Evolutionary conservation across 2,329 filamentous ascomycete genomes (phyloP), one percentile per base, ranked within the genome.

Genomic region (Trichoderma aggressivum): DNA sequence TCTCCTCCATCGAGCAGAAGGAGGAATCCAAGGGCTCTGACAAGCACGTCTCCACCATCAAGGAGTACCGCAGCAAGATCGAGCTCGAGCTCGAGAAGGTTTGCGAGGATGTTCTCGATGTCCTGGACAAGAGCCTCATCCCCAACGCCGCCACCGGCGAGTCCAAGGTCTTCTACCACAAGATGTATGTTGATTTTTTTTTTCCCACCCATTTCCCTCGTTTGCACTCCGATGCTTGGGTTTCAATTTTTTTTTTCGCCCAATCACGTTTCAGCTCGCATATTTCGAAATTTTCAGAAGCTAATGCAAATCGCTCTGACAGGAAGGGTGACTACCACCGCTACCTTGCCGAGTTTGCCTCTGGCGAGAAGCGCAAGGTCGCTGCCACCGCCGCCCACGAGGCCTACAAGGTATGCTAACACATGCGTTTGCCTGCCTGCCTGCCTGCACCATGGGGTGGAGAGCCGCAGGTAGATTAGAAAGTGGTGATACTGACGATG

Each of bases 121-220:
- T 98, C 78, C 89, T 98, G 76, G 94, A 98, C 83, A 88, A 97
- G 81, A 91, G 90, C 82, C 88, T 98, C 80, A 98, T 98, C 82
- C 94, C 94, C 84, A 95, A 96, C 85, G 95, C 95, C 81, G 92
- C 96, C 85, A 92, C 93, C 77, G 95, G 95, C 86, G 95, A 98
- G 89, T 97, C 94, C 84, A 98, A 98, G 91, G 95, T 98, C 82
- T 98, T 98, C 86, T 98, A 98, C 88, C 94, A 98, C 92, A 98
- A 98, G 91, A 98, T 98, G 95, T 98, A 87, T 79, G 93, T 88
- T 75, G 72, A 75, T 21, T 50, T 47, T 56, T 56, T 56, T 18
- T 28, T 8, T 12, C 4, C 14, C n/a, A n/a, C 14, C 55, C 30
- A n/a, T 59, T 32, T 73, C 39, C 5, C 36, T 59, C 21, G 65